Evolutionary conservation across 176 grass and related monocot species (phyloP), one percentile per base, ranked within the genome.

Genomic region (Bromus sterilis): DNA sequence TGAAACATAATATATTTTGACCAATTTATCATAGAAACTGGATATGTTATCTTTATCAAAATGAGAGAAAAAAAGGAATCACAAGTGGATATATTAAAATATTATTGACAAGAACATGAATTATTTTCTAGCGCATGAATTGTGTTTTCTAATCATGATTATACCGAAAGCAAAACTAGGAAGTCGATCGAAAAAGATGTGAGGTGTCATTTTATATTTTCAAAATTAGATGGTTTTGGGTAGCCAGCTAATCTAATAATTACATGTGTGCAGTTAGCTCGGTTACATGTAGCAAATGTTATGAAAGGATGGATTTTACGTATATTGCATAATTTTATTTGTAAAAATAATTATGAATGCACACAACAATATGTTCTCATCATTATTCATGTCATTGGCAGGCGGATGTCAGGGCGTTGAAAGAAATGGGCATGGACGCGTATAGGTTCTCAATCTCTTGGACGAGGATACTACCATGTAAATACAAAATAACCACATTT

Each of bases 401-500:
- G 66, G 66, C 25, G 37, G 66, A 70, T 43, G 66, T 70, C 16
- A 66, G 8, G 21, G 33, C 34, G 32, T 32, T 91, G 85, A 91
- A 87, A 41, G 84, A 84, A 32, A 86, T 90, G 73, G 88, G 84
- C 23, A 61, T 90, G 84, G 84, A 90, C n/a, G 73, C 84, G 6
- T 90, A 87, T 36, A 87, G 89, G 21, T 80, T 91, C 66, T 87
- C 84, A 36, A 87, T 91, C 60, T 80, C 84, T 20, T 91, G 89
- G 89, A 20, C 75, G 34, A 81, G 89, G 75, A 91, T 91, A 78
- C 60, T 91, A 42, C 84, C 89, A 86, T 36, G 89, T 87, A 66
- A 37, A 37, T n/a, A 66, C 8, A 10, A n/a, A 36, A 76, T 71
- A 28, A 53, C 74, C n/a, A n/a, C 7, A 67, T 39, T 57, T 57